Percentiles rank a stretch among this genome's conserved stretches.
Evolutionary conservation across 2,329 filamentous ascomycete genomes (phyloP).

Genomic region (Fusarium secorum): DNA sequence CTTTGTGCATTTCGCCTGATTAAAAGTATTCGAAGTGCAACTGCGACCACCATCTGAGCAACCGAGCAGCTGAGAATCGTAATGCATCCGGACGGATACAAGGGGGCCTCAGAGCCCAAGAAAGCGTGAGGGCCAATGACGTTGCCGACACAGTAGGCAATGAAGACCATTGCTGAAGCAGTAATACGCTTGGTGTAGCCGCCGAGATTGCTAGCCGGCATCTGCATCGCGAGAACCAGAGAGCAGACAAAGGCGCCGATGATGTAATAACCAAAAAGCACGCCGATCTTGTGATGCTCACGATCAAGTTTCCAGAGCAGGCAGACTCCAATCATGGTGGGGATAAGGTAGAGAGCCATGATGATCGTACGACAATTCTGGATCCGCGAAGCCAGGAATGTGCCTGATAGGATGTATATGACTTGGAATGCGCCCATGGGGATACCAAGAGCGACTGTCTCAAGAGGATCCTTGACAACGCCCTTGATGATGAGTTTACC

Average conservation of each 20-base stretch:
- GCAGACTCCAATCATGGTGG: slow-evolving; percentile 56
- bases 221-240: slow-evolving; percentile 61
- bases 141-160: slow-evolving; percentile 50
- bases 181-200: slow-evolving; percentile 59
- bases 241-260: slow-evolving; percentile 57
- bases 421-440: slow-evolving; percentile 62
- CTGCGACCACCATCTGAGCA: slow-evolving; percentile 30
- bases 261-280: slow-evolving; percentile 62
- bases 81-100: slow-evolving; percentile 61
- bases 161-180: slow-evolving; percentile 55
- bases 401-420: slow-evolving; percentile 59
- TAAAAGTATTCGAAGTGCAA: slow-evolving; percentile 18
- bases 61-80: slow-evolving; percentile 28
- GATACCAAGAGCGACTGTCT: slow-evolving; percentile 60
- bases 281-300: slow-evolving; percentile 51
- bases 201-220: slow-evolving; percentile 58
- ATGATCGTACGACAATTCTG: slow-evolving; percentile 58
- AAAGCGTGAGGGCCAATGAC: slow-evolving; percentile 48
- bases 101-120: slow-evolving; percentile 53
- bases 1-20: slow-evolving; percentile 20
- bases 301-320: slow-evolving; percentile 58
- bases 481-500: slow-evolving; percentile 62
- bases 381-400: slow-evolving; percentile 58
- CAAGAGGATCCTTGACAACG: slow-evolving; percentile 43
- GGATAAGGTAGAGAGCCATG: slow-evolving; percentile 59